Conservation (phyloP, 2,329 filamentous ascomycete genomes). For the Sporothrix inflata region DNA sequence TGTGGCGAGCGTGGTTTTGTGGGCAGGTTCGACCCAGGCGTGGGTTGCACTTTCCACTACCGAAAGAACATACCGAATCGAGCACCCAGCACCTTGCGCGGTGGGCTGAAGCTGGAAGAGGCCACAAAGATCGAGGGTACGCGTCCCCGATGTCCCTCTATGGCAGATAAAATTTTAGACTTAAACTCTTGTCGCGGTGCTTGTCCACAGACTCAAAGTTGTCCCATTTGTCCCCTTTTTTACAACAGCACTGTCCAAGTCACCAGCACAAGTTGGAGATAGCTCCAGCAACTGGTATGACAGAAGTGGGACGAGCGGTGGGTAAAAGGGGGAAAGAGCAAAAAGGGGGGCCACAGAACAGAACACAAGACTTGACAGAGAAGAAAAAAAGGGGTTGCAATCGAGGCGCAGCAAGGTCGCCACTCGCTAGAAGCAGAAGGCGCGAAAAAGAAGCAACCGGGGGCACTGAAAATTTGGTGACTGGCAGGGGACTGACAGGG, state of each 20-base stretch:
- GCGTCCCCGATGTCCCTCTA: background rate
- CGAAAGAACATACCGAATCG: conserved; percentile 6
- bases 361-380: background rate
- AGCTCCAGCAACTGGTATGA: background rate
- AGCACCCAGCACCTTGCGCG: background rate
- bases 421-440: conserved; percentile 24
- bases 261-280: no score
- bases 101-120: background rate
- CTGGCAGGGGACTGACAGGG: background rate
- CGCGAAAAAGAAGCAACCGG: background rate
- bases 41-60: conserved; percentile 9
- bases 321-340: conserved; percentile 5
- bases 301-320: conserved; percentile 4
- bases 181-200: background rate
- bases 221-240: no score
- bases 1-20: background rate
- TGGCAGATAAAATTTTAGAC: background rate
- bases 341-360: background rate
- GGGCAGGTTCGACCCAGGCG: background rate
- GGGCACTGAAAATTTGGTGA: background rate
- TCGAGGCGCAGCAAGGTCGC: conserved; percentile 25
- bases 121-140: background rate
- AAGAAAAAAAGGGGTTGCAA: conserved; percentile 14
- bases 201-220: background rate
- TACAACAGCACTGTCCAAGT: no score